A percentile compares a stretch with the other conserved stretches of the same genome.
Conservation (phyloP, 768 basidiomycete species). For the Lentinula raphanica region DNA sequence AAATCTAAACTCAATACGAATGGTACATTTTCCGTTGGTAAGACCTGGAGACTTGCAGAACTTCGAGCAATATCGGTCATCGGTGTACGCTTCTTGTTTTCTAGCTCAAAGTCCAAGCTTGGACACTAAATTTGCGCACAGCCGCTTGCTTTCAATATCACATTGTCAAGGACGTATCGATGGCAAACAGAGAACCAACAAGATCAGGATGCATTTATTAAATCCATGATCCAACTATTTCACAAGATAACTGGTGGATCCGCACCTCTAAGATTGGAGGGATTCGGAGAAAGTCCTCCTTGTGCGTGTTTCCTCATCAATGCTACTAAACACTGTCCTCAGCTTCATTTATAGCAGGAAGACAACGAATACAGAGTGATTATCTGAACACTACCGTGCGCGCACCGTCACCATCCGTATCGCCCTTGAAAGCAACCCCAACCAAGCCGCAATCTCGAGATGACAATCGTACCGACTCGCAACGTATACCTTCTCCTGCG, state of each 20-base stretch:
- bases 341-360: conserved; percentile 10
- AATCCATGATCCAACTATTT: conserved; percentile 59
- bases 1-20: conserved; percentile 97
- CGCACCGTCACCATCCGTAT: conserved; percentile 14
- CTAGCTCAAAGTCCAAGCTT: conserved; percentile 4
- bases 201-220: conserved; percentile 74
- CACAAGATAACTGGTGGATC: conserved; percentile 39
- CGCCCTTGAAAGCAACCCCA: conserved; percentile 7
- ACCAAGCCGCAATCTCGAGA: conserved; percentile 15
- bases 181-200: conserved; percentile 78
- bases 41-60: conserved; percentile 88
- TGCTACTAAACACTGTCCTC: background rate
- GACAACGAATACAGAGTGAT: conserved; percentile 18
- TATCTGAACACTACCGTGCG: conserved; percentile 8
- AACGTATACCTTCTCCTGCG: conserved; percentile 14
- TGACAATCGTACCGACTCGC: conserved; percentile 19
- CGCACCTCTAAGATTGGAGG: conserved; percentile 50
- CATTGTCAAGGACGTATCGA: conserved; percentile 81
- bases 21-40: conserved; percentile 92
- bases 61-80: conserved; percentile 74
- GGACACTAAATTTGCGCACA: conserved; percentile 24
- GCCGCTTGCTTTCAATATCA: conserved; percentile 71
- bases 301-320: conserved; percentile 22
- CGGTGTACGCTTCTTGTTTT: conserved; percentile 45
- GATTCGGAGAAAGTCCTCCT: conserved; percentile 35